These are phyloP conservation scores for Cercophora newfieldiana DNA, from an alignment of 495 filamentous ascomycete species.

Conservation along the genomic window DNA sequence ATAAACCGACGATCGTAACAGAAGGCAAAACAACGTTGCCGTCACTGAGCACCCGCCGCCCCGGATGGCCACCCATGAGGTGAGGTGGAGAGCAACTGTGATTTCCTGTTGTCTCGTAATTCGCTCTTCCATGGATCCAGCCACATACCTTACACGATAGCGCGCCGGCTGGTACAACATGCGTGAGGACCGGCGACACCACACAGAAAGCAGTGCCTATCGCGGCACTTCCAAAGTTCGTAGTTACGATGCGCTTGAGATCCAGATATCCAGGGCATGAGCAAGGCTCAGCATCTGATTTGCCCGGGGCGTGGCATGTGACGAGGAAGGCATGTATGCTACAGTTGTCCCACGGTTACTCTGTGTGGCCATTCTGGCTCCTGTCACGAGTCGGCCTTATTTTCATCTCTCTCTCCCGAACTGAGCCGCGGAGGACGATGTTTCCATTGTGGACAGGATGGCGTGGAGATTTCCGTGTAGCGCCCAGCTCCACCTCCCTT, in stretches of 20 bases:
- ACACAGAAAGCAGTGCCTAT: background rate
- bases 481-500: too few relatives aligned
- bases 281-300: conserved; percentile 22
- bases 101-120: background rate
- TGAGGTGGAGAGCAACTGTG: background rate
- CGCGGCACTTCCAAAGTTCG: background rate
- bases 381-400: conserved; percentile 2
- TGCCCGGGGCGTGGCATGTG: conserved; percentile 14
- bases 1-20: background rate
- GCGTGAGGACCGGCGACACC: background rate
- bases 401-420: background rate
- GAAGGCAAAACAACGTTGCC: background rate
- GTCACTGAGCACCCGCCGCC: background rate
- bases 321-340: background rate
- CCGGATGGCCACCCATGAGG: background rate
- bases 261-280: conserved; percentile 9
- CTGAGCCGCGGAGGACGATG: background rate
- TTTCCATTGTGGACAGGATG: background rate
- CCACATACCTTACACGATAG: too few relatives aligned
- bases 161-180: background rate
- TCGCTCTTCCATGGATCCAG: too few relatives aligned
- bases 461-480: background rate
- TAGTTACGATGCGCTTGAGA: background rate
- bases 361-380: background rate
- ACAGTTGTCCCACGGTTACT: background rate